Percentiles rank a stretch among this genome's conserved stretches.
Evolutionary conservation across 2,329 filamentous ascomycete genomes (phyloP).

Genomic region (Nemania serpens): DNA sequence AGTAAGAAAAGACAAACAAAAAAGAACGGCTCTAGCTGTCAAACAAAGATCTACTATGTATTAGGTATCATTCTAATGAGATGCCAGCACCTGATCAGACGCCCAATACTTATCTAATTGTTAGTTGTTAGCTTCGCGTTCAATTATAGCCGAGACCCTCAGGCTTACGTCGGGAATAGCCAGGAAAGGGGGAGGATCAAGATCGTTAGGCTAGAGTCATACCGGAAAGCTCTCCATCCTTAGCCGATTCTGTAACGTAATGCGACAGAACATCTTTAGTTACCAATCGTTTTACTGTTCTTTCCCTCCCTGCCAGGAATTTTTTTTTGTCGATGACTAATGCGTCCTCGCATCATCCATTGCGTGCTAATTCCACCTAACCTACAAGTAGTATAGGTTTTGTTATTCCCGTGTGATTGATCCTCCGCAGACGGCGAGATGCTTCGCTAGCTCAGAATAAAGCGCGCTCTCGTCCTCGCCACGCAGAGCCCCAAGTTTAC

Average conservation of each 20-base stretch:
- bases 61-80: too few relatives aligned
- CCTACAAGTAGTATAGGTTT: too few relatives aligned
- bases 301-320: neutral
- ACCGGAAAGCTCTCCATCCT: neutral
- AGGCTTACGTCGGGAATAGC: slow-evolving; percentile 9
- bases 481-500: too few relatives aligned
- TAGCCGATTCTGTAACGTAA: neutral
- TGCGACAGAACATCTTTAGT: neutral
- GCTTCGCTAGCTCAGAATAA: neutral
- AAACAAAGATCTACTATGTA: neutral
- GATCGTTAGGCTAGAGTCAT: too few relatives aligned
- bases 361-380: too few relatives aligned
- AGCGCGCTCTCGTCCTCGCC: too few relatives aligned
- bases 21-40: neutral
- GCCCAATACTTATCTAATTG: too few relatives aligned
- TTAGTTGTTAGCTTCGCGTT: too few relatives aligned
- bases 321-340: neutral
- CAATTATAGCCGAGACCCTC: neutral
- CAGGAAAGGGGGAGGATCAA: neutral
- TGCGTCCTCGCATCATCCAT: neutral
- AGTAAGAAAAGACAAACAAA: neutral
- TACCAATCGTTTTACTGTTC: neutral
- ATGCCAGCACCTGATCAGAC: too few relatives aligned
- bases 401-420: neutral
- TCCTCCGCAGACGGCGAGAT: neutral